Evolutionary conservation across 257 asterid species (phyloP), one percentile per base, ranked within the genome.

Genomic region (Solanum tarapatanum): DNA sequence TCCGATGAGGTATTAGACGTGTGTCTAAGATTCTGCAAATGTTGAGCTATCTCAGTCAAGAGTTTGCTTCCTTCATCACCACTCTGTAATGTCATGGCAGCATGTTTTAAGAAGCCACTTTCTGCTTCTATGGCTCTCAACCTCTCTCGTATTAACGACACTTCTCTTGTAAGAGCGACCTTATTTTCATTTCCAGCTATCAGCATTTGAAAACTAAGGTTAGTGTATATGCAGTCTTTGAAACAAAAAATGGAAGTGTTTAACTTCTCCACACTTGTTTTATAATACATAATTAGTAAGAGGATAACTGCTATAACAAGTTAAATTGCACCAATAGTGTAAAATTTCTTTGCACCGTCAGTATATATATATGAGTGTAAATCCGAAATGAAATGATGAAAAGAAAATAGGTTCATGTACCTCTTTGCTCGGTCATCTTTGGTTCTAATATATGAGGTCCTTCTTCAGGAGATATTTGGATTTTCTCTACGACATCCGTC

Each of bases 31-130:
- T 89, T 89, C 60, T 93, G 90, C 2, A 97, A 93, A 90, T 94
- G 93, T 84, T 95, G 94, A 90, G 98, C 98, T 88, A 97, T 97
- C 90, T 97, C 98, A 16, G 87, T 89, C 93, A 97, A 92, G 43
- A 97, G 93, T 36, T 93, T 93, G 62, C 92, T 91, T 26, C 97
- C 99, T 60, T 95, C 97, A 7, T 90, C 93, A 35, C 95, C 95
- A 86, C 90, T 91, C 84, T 96, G 99, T 85, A 95, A 43, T 37
- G 94, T 93, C 98, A 93, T 93, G 9, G 97, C 95, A 11, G 96
- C 94, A 64, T 96, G 98, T 91, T 94, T 94, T 85, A 94, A 93
- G 90, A 94, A 94, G 35, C 92, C 95, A 87, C 93, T 93, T 26
- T 94, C 98, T 9, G 94, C 96, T 89, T 94, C 98, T 24, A 94